phyloP scores from a whole-genome alignment of 140 eudicot species.

The Artemisia princeps region DNA sequence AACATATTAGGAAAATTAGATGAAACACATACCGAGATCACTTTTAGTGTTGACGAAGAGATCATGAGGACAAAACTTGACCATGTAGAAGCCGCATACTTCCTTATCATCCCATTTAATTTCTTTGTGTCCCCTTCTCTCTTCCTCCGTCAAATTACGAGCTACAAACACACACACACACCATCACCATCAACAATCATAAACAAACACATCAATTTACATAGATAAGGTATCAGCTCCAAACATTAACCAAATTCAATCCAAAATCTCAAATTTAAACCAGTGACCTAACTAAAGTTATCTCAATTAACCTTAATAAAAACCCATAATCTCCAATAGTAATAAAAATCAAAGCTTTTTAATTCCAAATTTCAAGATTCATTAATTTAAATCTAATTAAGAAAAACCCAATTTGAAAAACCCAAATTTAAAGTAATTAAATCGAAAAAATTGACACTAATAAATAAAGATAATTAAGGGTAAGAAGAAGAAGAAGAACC shows the following conservation, averaged over 20 bases:
- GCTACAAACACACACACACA: conserved; percentile 36
- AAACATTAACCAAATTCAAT: no score
- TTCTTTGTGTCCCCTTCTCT: conserved; percentile 82
- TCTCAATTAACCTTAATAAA: no score
- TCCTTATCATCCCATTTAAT: conserved; percentile 89
- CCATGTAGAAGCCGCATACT: conserved; percentile 81
- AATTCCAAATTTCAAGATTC: no score
- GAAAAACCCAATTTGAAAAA: no score
- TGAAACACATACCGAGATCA: conserved; percentile 65
- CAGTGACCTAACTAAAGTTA: no score
- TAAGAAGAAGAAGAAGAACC: conserved; percentile 30
- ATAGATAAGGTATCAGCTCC: background rate
- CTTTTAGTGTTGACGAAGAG: conserved; percentile 89
- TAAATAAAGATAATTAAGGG: no score
- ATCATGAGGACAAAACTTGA: conserved; percentile 95
- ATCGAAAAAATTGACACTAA: no score
- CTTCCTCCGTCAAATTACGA: conserved; percentile 90
- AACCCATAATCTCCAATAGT: no score
- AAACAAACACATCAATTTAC: background rate
- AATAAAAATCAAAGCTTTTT: no score
- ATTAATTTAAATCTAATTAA: no score
- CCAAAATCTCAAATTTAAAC: no score
- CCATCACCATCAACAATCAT: background rate
- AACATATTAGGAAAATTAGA: background rate
- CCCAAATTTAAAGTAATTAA: no score